Conservation (phyloP, 306 rosid species). For the Quercus parvula region DNA sequence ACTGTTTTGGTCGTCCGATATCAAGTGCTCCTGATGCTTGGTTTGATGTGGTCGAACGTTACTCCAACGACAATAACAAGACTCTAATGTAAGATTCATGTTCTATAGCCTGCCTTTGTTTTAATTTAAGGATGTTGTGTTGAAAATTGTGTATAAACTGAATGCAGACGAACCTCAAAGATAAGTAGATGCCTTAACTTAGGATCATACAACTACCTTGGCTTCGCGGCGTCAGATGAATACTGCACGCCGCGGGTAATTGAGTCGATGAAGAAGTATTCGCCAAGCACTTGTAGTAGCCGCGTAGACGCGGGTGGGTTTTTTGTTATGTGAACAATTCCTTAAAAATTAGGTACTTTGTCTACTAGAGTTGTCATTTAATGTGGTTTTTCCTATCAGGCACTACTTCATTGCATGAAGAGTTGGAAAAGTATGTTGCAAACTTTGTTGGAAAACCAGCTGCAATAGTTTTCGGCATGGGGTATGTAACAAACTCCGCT, state of each 20-base stretch:
- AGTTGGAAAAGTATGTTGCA: constrained; percentile 71
- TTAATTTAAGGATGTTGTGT: not conserved
- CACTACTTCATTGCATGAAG: constrained; percentile 56
- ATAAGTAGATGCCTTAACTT: constrained; percentile 70
- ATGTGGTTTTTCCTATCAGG: constrained; percentile 35
- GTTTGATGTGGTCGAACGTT: constrained; percentile 93
- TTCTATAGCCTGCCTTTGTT: not conserved
- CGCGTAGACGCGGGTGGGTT: constrained; percentile 75
- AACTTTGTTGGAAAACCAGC: constrained; percentile 64
- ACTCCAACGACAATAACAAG: constrained; percentile 84
- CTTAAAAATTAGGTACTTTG: not conserved
- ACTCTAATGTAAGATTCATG: constrained; percentile 50
- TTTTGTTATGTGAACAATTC: not conserved
- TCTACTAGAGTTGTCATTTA: not conserved
- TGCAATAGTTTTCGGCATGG: constrained; percentile 87
- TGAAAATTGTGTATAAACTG: no score
- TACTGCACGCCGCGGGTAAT: constrained; percentile 81
- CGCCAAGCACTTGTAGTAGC: constrained; percentile 83
- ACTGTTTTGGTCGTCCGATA: constrained; percentile 89
- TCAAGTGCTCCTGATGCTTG: constrained; percentile 94
- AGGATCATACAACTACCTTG: constrained; percentile 91
- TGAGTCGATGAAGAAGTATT: constrained; percentile 59
- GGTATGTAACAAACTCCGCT: constrained; percentile 82
- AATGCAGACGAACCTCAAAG: constrained; percentile 61
- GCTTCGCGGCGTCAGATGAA: constrained; percentile 89